phyloP scores from a whole-genome alignment of 2,329 filamentous ascomycete species.

The Didymella arachidicola region DNA sequence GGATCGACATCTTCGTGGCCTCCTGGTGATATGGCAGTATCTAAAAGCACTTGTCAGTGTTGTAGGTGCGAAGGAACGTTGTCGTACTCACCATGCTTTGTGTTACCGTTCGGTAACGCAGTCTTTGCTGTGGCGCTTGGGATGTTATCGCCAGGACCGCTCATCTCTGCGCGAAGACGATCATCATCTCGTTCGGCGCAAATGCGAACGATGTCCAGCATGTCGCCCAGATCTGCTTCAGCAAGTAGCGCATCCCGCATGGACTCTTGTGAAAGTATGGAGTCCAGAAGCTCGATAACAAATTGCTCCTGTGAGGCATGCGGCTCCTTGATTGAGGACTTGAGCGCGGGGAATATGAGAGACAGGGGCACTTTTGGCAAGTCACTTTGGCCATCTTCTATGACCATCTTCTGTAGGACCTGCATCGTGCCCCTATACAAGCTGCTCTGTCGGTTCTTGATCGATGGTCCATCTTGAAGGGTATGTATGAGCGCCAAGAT shows the following conservation, averaged over 20 bases:
- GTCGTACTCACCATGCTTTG: slow-evolving; percentile 11
- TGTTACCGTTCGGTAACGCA: slow-evolving; percentile 19
- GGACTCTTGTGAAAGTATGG: slow-evolving; percentile 55
- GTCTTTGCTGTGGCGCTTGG: slow-evolving; percentile 42
- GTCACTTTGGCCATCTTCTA: slow-evolving; percentile 44
- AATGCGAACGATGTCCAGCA: slow-evolving; percentile 66
- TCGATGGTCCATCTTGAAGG: slow-evolving; percentile 38
- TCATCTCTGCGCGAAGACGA: slow-evolving; percentile 26
- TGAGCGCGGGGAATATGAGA: slow-evolving; percentile 45
- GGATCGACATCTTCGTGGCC: slow-evolving; percentile 26
- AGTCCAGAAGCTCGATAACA: slow-evolving; percentile 60
- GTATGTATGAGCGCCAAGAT: slow-evolving; percentile 71
- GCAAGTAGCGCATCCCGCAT: slow-evolving; percentile 66
- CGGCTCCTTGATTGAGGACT: slow-evolving; percentile 40
- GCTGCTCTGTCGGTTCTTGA: slow-evolving; percentile 34
- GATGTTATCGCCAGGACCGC: slow-evolving; percentile 26
- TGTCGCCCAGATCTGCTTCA: slow-evolving; percentile 71
- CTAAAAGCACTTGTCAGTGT: not conserved
- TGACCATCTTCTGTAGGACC: slow-evolving; percentile 41
- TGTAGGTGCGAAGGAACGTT: not conserved
- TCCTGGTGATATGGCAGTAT: slow-evolving; percentile 21
- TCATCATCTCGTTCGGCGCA: slow-evolving; percentile 55
- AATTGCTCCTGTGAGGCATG: slow-evolving; percentile 51
- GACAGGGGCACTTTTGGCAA: slow-evolving; percentile 47
- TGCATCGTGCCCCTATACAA: slow-evolving; percentile 43